Percentiles rank a stretch among this genome's conserved stretches.
Conservation (phyloP, 805 yeast species). For the Candida krabiensis region DNA sequence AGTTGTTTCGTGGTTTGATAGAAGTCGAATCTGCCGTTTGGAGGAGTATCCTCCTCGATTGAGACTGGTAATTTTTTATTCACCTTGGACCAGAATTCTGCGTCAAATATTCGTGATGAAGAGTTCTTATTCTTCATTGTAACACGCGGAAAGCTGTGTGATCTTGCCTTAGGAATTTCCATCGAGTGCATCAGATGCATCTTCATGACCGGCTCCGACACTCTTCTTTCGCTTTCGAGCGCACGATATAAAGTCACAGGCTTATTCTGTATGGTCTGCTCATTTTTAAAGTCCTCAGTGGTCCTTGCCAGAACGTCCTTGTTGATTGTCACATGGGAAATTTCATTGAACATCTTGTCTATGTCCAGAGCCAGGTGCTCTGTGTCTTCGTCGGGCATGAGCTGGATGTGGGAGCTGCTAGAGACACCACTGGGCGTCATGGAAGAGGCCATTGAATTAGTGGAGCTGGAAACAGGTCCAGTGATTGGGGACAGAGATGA, state of each 20-base stretch:
- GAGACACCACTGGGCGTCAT: background rate
- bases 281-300: background rate
- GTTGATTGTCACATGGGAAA: background rate
- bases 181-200: background rate
- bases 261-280: background rate
- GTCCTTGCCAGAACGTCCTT: no score
- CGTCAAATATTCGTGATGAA: constrained; percentile 8
- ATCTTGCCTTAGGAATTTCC: background rate
- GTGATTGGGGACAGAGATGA: background rate
- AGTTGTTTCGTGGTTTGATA: constrained; percentile 11
- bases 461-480: background rate
- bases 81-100: constrained; percentile 16
- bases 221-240: constrained; percentile 8
- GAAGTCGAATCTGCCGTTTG: constrained; percentile 10
- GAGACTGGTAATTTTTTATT: constrained; percentile 10
- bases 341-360: constrained; percentile 3
- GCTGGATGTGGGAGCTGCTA: background rate
- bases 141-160: constrained; percentile 16
- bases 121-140: constrained; percentile 16
- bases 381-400: background rate
- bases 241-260: no score
- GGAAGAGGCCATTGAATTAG: background rate
- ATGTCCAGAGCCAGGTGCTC: constrained; percentile 1
- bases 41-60: constrained; percentile 15
- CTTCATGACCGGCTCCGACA: constrained; percentile 13